A percentile compares a stretch with the other conserved stretches of the same genome.
Evolutionary conservation across 106 monocot species (phyloP).

Genomic region (Alisma plantagoaquatica): DNA sequence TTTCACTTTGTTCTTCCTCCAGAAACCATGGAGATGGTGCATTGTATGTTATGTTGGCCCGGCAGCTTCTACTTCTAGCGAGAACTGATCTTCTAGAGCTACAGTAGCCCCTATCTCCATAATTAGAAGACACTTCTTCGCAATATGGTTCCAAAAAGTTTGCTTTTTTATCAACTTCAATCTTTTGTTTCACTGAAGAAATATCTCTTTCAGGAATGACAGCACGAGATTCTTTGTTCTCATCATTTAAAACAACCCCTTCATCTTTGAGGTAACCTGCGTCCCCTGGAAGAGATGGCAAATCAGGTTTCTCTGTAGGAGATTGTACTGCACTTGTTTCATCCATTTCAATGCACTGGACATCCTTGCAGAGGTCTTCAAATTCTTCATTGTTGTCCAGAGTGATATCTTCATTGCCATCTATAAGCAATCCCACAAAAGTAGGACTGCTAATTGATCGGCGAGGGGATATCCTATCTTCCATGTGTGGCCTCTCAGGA

Average conservation of each 20-base stretch:
- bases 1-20: slow-evolving; percentile 25
- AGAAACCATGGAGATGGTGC: slow-evolving; percentile 30
- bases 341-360: slow-evolving; percentile 76
- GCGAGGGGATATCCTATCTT: slow-evolving; percentile 3
- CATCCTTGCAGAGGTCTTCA: slow-evolving; percentile 79
- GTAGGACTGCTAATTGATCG: slow-evolving; percentile 18
- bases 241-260: no score
- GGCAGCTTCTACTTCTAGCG: slow-evolving; percentile 78
- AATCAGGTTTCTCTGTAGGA: neutral
- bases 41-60: slow-evolving; percentile 18
- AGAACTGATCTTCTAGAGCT: slow-evolving; percentile 21
- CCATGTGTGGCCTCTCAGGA: slow-evolving; percentile 14
- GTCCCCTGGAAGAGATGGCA: neutral
- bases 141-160: slow-evolving; percentile 23
- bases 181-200: slow-evolving; percentile 58
- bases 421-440: slow-evolving; percentile 10
- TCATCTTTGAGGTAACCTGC: no score
- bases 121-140: slow-evolving; percentile 19
- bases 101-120: slow-evolving; percentile 10
- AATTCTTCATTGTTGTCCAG: slow-evolving; percentile 28
- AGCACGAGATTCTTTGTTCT: slow-evolving; percentile 5
- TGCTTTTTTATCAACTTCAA: slow-evolving; percentile 33
- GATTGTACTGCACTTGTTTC: slow-evolving; percentile 21
- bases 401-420: slow-evolving; percentile 12
- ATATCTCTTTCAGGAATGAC: slow-evolving; percentile 12